Conservation (phyloP, 257 asterid species). For the Scutellaria galericulata region DNA sequence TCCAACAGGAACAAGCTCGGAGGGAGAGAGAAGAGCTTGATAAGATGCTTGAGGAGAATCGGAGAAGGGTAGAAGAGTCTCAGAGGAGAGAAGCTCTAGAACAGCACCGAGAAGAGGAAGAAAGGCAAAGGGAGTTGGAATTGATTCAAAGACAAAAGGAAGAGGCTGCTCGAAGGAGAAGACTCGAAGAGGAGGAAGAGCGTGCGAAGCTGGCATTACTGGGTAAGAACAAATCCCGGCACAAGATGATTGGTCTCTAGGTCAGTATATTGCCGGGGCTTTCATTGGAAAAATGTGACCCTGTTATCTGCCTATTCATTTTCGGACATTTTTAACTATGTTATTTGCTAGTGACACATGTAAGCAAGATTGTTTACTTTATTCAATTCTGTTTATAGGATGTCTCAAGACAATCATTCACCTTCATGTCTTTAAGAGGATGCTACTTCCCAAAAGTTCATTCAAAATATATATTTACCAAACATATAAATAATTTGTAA, state of each 20-base stretch:
- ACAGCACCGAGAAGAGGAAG: conserved; percentile 81
- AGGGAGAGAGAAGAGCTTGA: conserved; percentile 94
- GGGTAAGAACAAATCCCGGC: conserved; percentile 55
- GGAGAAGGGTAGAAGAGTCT: conserved; percentile 89
- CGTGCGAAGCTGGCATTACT: conserved; percentile 46
- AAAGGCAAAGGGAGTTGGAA: conserved; percentile 78
- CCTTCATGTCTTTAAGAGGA: too few relatives aligned
- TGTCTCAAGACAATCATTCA: too few relatives aligned
- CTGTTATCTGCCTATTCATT: neutral
- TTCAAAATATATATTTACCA: too few relatives aligned
- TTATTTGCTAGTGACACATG: conserved; percentile 1
- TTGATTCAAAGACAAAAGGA: conserved; percentile 87
- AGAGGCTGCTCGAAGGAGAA: conserved; percentile 80
- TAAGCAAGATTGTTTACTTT: conserved; percentile 5
- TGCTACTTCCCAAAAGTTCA: too few relatives aligned
- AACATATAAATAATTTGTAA: too few relatives aligned
- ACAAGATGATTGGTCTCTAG: conserved; percentile 53
- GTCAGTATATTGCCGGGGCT: neutral
- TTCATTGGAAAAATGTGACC: neutral
- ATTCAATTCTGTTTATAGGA: neutral
- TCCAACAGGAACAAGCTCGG: conserved; percentile 80
- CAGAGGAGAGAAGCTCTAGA: conserved; percentile 87
- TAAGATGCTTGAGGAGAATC: conserved; percentile 93
- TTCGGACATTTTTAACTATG: neutral
- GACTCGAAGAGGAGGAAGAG: conserved; percentile 74